These are phyloP conservation scores for Pugionium cornutum DNA, from an alignment of 345 rosid species.

Conservation along the genomic window DNA sequence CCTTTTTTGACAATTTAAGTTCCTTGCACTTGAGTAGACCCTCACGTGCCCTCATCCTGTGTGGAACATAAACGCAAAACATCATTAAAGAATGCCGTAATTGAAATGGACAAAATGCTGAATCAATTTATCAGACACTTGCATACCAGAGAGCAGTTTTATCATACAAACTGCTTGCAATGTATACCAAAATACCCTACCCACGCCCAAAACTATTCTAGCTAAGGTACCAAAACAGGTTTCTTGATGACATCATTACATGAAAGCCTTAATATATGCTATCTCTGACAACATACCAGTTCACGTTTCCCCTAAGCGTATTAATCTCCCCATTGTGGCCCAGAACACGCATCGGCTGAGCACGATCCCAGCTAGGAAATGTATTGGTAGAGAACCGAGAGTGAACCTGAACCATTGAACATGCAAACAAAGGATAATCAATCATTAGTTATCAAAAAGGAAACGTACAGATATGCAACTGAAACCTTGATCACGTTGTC, in stretches of 20 bases:
- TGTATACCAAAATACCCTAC: slow-evolving; percentile 12
- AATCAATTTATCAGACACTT: not conserved
- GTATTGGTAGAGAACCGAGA: slow-evolving; percentile 98
- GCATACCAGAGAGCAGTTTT: slow-evolving; percentile 10
- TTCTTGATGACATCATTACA: not conserved
- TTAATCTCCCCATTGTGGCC: slow-evolving; percentile 99
- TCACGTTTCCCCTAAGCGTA: slow-evolving; percentile 95
- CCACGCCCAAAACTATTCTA: slow-evolving; percentile 20
- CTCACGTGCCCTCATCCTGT: slow-evolving; percentile 99
- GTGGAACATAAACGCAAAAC: not conserved
- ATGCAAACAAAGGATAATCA: slow-evolving; percentile 20
- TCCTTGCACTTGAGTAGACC: slow-evolving; percentile 91
- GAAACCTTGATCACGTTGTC: slow-evolving; percentile 27
- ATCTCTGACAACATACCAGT: slow-evolving; percentile 61
- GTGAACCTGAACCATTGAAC: slow-evolving; percentile 64
- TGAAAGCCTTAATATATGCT: not conserved
- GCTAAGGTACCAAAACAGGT: slow-evolving; percentile 4
- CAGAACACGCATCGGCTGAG: slow-evolving; percentile 98
- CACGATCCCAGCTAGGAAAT: slow-evolving; percentile 99
- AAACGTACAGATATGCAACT: slow-evolving; percentile 14
- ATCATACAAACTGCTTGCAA: slow-evolving; percentile 3
- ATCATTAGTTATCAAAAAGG: slow-evolving; percentile 15
- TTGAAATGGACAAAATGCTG: too few species aligned
- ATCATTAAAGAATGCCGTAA: not conserved
- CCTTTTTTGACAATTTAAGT: slow-evolving; percentile 87